Base-by-base conservation (phyloP, 106 monocot species). In the Acorus gramineus region DNA sequence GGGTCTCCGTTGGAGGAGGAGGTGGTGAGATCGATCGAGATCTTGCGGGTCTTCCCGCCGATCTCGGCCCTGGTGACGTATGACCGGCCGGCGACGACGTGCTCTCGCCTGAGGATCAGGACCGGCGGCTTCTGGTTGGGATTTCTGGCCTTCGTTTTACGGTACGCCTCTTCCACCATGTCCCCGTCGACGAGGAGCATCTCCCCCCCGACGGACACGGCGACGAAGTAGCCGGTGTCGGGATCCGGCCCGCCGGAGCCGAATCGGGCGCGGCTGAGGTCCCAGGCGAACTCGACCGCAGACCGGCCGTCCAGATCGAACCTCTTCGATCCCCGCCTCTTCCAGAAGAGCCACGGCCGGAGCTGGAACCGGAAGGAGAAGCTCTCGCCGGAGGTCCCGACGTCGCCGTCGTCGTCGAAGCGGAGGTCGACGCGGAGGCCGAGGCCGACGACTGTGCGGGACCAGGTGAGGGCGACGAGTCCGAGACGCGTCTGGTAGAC, bases 321-420 rank as follows among this genome's bases (percentile, higher is more conserved):
- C 3, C 72, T 68, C 57, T 64, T 75, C 4, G 71, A 60, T 4
- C 93, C 93, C 3, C 81, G 82, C 3, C 83, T 82, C 59, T 69
- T 78, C 88, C 89, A 93, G 72, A 89, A 50, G 44, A 85, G 53
- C 89, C 82, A 89, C 1, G 93, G 93, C 3, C 82, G 72, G 72
- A 89, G 57, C 44, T 54, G 80, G 69, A 93, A 89, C 53, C 49
- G 48, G 3, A 83, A 61, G 66, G 47, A 14, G 14, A 57, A 53
- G 7, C 68, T 64, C 11, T 75, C 67, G 28, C 65, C 72, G 0
- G 28, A 28, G 28, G 28, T 28, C 28, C 12, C 56, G 7, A 42
- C 44, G 46, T 70, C 66, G 42, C 14, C 53, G 14, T 12, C 50
- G 60, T 14, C 49, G 48, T 57, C 42, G 55, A 84, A 71, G 60